Conservation (phyloP, 2,329 filamentous ascomycete genomes). For the Pseudogymnoascus pannorum region DNA sequence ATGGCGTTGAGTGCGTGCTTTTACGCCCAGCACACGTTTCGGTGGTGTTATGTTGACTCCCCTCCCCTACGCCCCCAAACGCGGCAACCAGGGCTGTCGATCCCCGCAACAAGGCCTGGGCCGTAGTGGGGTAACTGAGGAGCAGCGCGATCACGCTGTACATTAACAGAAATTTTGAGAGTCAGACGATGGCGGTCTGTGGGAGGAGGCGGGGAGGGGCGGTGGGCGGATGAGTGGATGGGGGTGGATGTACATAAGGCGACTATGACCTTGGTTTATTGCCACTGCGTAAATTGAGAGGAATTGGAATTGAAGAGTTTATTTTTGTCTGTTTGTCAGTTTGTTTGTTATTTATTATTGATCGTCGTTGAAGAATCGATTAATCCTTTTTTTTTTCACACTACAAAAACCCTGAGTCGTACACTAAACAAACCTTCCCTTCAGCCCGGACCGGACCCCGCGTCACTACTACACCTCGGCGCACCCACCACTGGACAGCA, state of each 20-base stretch:
- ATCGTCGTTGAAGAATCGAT: background rate
- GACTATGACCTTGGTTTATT: background rate
- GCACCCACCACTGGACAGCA: background rate
- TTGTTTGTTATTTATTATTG: background rate
- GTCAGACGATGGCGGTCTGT: background rate
- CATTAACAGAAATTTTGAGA: slow-evolving; percentile 3
- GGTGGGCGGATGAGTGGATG: no score
- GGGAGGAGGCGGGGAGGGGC: background rate
- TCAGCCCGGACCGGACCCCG: no score
- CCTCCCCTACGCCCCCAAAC: no score
- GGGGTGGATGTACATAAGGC: background rate
- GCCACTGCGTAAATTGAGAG: background rate
- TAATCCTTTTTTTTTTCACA: no score
- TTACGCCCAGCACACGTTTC: no score
- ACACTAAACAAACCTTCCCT: no score
- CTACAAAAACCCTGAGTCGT: no score
- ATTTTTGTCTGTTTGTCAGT: background rate
- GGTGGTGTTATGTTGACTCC: background rate
- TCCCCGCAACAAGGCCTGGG: background rate
- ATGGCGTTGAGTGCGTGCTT: no score
- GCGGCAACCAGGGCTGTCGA: background rate
- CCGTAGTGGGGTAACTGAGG: background rate
- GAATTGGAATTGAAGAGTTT: background rate
- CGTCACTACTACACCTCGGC: background rate
- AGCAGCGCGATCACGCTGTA: background rate